Base-by-base conservation (phyloP, 371 early-diverging fungal species). In the Batkoa obscura region DNA sequence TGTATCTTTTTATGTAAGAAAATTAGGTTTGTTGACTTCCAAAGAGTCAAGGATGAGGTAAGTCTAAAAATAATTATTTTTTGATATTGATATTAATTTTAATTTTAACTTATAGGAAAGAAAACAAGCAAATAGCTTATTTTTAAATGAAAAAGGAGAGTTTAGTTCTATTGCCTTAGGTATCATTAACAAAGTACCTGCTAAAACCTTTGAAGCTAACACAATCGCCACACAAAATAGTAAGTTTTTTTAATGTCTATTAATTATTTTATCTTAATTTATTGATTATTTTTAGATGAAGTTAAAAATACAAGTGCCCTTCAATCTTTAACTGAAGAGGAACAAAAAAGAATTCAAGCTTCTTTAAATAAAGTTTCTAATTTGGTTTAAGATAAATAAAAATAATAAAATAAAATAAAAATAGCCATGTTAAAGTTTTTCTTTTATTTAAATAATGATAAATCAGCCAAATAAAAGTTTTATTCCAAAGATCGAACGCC, bases 11-110 rank as follows among this genome's bases (percentile, higher is more conserved):
- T 79, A 61, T 57, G 88, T 32, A 82, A 86, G 10, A 65, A 64
- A 13, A 62, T 95, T 43, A 75, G 87, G 35, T 78, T 93, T 0
- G 59, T 95, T 61, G 91, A 97, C 67, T 94, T 89, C 64, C 70
- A 74, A 54, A 71, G 72, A 48, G 79, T 94, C 12, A 74, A 67
- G 50, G 71, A 81, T 49, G 63, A 66, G 67, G 88, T 86, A 68
- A 62, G 76, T 74, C 48, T 32, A 23, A 23, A 23, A 23, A 23
- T 23, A 23, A 23, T 23, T 23, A 23, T 23, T 23, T 23, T 23
- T 23, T 23, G 23, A 23, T 23, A 23, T 23, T 23, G 23, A 23
- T 23, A 23, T 23, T 23, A 23, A 23, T 23, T 23, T 23, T 23
- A 23, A 23, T 23, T 23, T 23, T 23, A 23, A 23, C 23, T 23